phyloP scores from a whole-genome alignment of 2,329 filamentous ascomycete species.

The Fusarium multiceps region DNA sequence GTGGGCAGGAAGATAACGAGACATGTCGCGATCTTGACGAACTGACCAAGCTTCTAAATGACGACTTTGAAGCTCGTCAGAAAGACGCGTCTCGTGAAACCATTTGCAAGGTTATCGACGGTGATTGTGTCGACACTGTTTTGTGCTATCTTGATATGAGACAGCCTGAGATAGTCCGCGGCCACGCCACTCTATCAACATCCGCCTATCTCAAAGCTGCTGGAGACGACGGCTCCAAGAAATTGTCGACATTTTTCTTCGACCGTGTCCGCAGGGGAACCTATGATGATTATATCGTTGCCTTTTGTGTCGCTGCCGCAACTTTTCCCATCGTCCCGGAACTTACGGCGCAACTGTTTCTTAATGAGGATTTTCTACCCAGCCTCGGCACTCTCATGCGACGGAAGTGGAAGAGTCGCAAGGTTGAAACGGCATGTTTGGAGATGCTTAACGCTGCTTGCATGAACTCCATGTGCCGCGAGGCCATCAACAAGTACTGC shows the following conservation, averaged over 20 bases:
- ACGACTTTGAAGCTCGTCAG: conserved; percentile 62
- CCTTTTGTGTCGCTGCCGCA: conserved; percentile 90
- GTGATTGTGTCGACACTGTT: conserved; percentile 84
- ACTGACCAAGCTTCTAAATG: conserved; percentile 69
- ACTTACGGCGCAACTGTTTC: conserved; percentile 80
- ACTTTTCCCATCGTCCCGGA: conserved; percentile 88
- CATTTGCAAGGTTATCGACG: conserved; percentile 73
- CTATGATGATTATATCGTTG: conserved; percentile 88
- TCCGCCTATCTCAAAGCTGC: conserved; percentile 86
- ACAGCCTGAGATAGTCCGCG: conserved; percentile 76
- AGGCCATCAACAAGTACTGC: conserved; percentile 86
- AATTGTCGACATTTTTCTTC: conserved; percentile 80
- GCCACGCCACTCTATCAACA: conserved; percentile 83
- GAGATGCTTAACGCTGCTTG: conserved; percentile 93
- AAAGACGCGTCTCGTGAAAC: conserved; percentile 57
- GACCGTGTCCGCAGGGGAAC: conserved; percentile 77
- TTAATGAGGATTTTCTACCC: conserved; percentile 87
- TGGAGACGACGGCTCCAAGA: conserved; percentile 74
- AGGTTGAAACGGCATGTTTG: conserved; percentile 86
- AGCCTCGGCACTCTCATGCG: conserved; percentile 81
- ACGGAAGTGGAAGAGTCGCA: conserved; percentile 83
- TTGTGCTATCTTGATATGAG: conserved; percentile 89
- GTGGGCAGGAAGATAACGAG: conserved; percentile 83
- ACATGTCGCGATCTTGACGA: conserved; percentile 69
- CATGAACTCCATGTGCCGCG: conserved; percentile 83